Conservation (phyloP, 306 rosid genomes). For the Quercus robur region DNA sequence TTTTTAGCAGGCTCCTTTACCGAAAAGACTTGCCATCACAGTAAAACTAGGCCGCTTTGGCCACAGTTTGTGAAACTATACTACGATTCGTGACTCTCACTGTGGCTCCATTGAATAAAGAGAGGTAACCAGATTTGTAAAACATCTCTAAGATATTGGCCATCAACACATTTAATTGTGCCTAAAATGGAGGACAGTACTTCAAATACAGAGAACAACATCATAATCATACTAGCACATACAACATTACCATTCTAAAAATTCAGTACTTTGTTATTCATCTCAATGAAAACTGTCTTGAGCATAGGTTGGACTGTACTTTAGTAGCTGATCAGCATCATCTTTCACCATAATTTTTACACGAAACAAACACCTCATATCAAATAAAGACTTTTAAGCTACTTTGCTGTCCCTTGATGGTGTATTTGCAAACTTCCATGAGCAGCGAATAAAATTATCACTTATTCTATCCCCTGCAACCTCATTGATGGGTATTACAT, state of each 20-base stretch:
- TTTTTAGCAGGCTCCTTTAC: too few relatives aligned
- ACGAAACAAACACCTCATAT: not conserved
- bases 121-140: not conserved
- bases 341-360: not conserved
- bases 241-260: not conserved
- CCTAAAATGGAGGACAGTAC: not conserved
- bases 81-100: too few relatives aligned
- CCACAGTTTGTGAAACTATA: too few relatives aligned
- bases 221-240: not conserved
- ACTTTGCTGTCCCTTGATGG: constrained; percentile 12
- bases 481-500: constrained; percentile 33
- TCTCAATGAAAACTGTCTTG: not conserved
- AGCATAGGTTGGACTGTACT: not conserved
- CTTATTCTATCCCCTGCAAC: constrained; percentile 41
- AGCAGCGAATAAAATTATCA: constrained; percentile 27
- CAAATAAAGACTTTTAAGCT: not conserved
- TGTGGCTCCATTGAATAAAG: too few relatives aligned
- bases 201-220: not conserved
- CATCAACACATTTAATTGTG: not conserved
- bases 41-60: too few relatives aligned
- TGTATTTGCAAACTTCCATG: constrained; percentile 66
- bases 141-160: not conserved
- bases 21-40: too few relatives aligned
- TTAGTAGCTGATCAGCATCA: not conserved
- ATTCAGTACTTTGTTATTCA: not conserved